These are phyloP conservation scores for Fusarium sp. DNA, from an alignment of 2,329 filamentous ascomycete species.

Conservation along the genomic window DNA sequence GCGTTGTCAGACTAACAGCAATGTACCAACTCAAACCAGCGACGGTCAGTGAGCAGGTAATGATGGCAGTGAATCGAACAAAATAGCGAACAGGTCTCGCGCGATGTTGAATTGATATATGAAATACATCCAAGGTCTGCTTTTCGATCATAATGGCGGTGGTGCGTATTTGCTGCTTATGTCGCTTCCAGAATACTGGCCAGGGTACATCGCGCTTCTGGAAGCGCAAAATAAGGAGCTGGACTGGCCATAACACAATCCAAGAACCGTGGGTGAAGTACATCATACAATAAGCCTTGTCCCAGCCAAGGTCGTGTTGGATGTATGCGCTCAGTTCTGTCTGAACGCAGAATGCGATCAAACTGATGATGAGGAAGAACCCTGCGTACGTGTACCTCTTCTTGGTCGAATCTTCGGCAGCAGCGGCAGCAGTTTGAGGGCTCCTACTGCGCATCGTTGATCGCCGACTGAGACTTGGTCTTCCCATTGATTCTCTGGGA, in stretches of 20 bases:
- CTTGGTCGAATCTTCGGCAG: conserved; percentile 60
- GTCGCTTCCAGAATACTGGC: conserved; percentile 81
- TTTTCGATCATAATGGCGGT: conserved; percentile 84
- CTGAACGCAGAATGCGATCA: conserved; percentile 90
- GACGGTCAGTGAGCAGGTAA: conserved; percentile 86
- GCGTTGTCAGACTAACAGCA: conserved; percentile 90
- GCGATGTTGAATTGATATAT: conserved; percentile 47
- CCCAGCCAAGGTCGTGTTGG: conserved; percentile 89
- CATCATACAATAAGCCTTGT: conserved; percentile 99
- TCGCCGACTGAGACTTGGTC: conserved; percentile 49
- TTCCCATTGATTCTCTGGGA: conserved; percentile 38
- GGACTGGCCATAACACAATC: conserved; percentile 85
- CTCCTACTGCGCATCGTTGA: conserved; percentile 81
- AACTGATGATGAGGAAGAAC: conserved; percentile 81
- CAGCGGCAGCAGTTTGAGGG: conserved; percentile 60
- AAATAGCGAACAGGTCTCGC: conserved; percentile 71
- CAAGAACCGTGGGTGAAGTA: conserved; percentile 97
- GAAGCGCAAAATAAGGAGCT: conserved; percentile 80
- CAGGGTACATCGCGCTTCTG: conserved; percentile 83
- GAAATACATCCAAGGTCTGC: conserved; percentile 73
- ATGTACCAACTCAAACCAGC: conserved; percentile 96
- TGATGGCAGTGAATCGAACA: conserved; percentile 77
- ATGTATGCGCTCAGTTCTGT: conserved; percentile 96
- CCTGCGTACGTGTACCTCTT: conserved; percentile 88
- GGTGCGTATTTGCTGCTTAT: conserved; percentile 59